These are phyloP conservation scores for Diaporthe capsici DNA, from an alignment of 2,329 filamentous ascomycete genomes.

Conservation along the genomic window DNA sequence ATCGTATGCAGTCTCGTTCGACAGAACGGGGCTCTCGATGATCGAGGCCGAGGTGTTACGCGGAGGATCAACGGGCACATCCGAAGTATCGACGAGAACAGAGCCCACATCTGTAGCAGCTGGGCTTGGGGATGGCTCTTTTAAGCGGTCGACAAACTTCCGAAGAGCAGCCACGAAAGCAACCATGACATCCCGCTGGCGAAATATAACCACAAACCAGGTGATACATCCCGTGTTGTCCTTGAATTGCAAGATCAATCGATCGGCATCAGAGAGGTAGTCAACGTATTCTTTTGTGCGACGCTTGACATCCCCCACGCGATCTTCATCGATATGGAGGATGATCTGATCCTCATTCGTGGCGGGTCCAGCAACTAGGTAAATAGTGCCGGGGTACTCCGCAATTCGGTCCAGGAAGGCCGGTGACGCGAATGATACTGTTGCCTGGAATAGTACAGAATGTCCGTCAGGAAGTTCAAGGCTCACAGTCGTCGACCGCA, in stretches of 20 bases:
- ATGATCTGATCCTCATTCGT: conserved; percentile 16
- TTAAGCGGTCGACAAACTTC: neutral
- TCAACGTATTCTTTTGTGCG: neutral
- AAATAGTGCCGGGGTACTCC: conserved; percentile 14
- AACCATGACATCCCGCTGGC: neutral
- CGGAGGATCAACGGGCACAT: neutral
- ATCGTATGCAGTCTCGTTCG: too few relatives aligned
- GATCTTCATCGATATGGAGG: conserved; percentile 21
- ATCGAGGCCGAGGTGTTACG: neutral
- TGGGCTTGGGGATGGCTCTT: neutral
- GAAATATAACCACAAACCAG: conserved; percentile 32
- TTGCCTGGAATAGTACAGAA: neutral
- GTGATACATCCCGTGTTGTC: neutral
- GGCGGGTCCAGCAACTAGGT: conserved; percentile 13
- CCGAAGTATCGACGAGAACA: too few relatives aligned
- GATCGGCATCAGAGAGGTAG: conserved; percentile 10
- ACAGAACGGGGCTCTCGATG: neutral
- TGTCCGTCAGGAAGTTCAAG: conserved; percentile 8
- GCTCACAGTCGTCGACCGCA: too few relatives aligned
- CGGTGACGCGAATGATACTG: neutral
- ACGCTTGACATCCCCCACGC: conserved; percentile 22
- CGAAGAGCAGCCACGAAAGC: conserved; percentile 29
- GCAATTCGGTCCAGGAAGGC: neutral
- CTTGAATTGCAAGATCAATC: conserved; percentile 37
- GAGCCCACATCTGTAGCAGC: too few relatives aligned